Conservation (phyloP, 208 protist species). For the Kentomonas sorsogonicus region DNA sequence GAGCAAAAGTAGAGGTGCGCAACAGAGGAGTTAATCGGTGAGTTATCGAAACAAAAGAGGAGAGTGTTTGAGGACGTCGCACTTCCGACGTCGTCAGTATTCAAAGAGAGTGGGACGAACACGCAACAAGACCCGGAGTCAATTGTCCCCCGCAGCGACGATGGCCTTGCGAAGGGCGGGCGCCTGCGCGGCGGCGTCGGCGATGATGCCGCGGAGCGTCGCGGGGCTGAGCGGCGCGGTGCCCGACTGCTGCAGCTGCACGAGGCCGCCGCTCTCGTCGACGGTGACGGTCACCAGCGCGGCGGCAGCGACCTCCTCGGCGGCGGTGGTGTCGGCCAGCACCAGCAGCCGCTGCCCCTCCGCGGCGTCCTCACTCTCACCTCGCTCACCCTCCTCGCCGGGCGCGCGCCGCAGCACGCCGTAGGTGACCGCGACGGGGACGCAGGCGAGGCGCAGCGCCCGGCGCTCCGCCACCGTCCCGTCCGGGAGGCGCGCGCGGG, state of each 20-base stretch:
- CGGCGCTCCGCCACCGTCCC: slow-evolving; percentile 49
- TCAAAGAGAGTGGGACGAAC: too few species aligned
- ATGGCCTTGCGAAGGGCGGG: slow-evolving; percentile 21
- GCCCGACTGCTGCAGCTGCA: slow-evolving; percentile 48
- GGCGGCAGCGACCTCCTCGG: slow-evolving; percentile 70
- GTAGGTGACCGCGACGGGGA: slow-evolving; percentile 62
- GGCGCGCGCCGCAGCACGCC: slow-evolving; percentile 17
- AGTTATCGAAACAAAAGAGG: too few species aligned
- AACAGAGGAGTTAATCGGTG: too few species aligned
- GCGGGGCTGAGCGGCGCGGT: slow-evolving; percentile 34
- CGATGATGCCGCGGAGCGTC: slow-evolving; percentile 27
- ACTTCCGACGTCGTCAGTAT: too few species aligned
- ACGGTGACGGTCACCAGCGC: slow-evolving; percentile 57
- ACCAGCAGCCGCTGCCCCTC: slow-evolving; percentile 36
- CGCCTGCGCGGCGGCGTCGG: slow-evolving; percentile 18
- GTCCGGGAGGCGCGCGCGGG: slow-evolving; percentile 64
- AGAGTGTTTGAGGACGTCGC: too few species aligned
- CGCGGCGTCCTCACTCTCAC: too few species aligned
- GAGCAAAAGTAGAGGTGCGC: too few species aligned
- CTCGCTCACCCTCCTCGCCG: too few species aligned
- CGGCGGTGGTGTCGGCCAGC: slow-evolving; percentile 64
- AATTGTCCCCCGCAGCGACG: slow-evolving; percentile 7
- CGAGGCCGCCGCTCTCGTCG: slow-evolving; percentile 39
- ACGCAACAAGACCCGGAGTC: too few species aligned
- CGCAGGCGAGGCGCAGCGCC: slow-evolving; percentile 27